Conservation (phyloP, 2,329 filamentous ascomycete species). For the Aureobasidium namibiae region DNA sequence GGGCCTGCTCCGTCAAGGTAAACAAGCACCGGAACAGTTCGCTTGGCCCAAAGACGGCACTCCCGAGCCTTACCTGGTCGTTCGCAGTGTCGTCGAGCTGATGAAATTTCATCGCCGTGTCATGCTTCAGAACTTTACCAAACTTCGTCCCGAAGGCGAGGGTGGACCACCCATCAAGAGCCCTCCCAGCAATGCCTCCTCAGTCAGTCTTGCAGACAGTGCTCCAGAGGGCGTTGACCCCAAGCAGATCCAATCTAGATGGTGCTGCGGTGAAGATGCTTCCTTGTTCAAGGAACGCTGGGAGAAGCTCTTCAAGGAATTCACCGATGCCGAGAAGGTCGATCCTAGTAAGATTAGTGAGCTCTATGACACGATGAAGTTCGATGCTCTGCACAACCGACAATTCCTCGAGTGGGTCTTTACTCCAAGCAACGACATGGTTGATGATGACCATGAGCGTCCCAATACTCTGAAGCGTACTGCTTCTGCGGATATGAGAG, state of each 20-base stretch:
- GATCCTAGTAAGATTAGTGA: conserved; percentile 98
- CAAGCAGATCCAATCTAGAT: conserved; percentile 66
- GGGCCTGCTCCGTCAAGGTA: conserved; percentile 81
- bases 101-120: conserved; percentile 97
- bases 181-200: conserved; percentile 26
- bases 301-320: conserved; percentile 97
- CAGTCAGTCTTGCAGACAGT: conserved; percentile 32
- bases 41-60: conserved; percentile 93
- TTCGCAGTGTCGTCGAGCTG: conserved; percentile 81
- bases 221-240: conserved; percentile 9
- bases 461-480: conserved; percentile 20
- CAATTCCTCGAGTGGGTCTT: conserved; percentile 98
- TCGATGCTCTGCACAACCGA: conserved; percentile 92
- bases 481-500: conserved; percentile 24
- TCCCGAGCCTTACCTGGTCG: conserved; percentile 87
- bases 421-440: conserved; percentile 70
- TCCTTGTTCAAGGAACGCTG: conserved; percentile 92
- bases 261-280: conserved; percentile 94
- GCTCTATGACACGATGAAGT: conserved; percentile 99
- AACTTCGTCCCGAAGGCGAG: conserved; percentile 56
- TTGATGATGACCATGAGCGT: conserved; percentile 51
- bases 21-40: conserved; percentile 87
- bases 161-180: conserved; percentile 46
- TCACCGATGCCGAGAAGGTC: conserved; percentile 93
- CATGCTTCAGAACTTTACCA: conserved; percentile 89